phyloP scores from a whole-genome alignment of 805 yeast genomes.

The Candida sphagnicola region DNA sequence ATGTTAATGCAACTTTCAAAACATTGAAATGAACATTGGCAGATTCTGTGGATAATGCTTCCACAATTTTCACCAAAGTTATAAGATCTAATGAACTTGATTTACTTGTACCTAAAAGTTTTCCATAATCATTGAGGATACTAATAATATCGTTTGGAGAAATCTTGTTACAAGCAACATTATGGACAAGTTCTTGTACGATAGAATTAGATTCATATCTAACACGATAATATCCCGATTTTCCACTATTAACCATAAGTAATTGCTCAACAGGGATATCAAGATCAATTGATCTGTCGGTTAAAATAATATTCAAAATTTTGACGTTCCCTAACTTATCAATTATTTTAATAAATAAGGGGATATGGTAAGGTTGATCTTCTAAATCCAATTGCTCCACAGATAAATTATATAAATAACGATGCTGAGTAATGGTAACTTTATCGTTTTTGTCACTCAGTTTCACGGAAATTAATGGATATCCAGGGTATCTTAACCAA shows the following conservation, averaged over 20 bases:
- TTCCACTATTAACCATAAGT: slow-evolving; percentile 41
- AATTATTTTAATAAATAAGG: slow-evolving; percentile 42
- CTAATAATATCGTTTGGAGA: slow-evolving; percentile 27
- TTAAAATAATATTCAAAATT: slow-evolving; percentile 35
- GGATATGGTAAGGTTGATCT: slow-evolving; percentile 60
- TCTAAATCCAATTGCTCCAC: slow-evolving; percentile 35
- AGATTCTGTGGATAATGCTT: slow-evolving; percentile 17
- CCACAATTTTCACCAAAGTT: slow-evolving; percentile 29
- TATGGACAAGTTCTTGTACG: slow-evolving; percentile 18
- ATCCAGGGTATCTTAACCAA: slow-evolving; percentile 61
- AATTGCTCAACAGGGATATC: slow-evolving; percentile 28
- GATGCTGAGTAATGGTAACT: slow-evolving; percentile 32
- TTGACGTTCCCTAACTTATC: slow-evolving; percentile 24
- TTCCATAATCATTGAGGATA: slow-evolving; percentile 37
- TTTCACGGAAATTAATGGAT: slow-evolving; percentile 42
- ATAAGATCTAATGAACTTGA: slow-evolving; percentile 19
- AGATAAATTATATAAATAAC: slow-evolving; percentile 22
- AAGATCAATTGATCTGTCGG: slow-evolving; percentile 36
- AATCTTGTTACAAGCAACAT: slow-evolving; percentile 4
- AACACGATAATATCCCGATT: slow-evolving; percentile 46
- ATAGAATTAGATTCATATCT: slow-evolving; percentile 34
- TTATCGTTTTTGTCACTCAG: slow-evolving; percentile 7
- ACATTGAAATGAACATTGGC: slow-evolving; percentile 27
- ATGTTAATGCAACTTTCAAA: slow-evolving; percentile 30
- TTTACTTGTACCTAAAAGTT: slow-evolving; percentile 24